Base-by-base conservation (phyloP, 164 flowering plant species). In the Berberis thunbergii region DNA sequence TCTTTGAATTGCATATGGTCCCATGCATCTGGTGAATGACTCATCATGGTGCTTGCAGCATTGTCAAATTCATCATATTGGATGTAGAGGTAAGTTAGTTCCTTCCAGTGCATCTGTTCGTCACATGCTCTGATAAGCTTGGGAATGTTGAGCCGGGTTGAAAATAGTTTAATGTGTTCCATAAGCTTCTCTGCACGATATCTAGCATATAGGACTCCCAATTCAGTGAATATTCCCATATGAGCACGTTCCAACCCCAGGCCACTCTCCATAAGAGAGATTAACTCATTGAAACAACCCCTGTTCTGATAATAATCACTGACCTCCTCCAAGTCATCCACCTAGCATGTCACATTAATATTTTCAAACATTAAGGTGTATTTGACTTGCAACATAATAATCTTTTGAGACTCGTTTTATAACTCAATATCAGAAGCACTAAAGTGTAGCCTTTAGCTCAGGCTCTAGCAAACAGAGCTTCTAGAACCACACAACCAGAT, bases 1-100 rank as follows among this genome's bases (percentile, higher is more conserved):
- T 95, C 99, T 71, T 95, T 95, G 77, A 95, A 95, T 71, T 95
- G 99, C 99, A 95, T 91, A 73, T 95, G 99, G 64, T 91, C 97
- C 97, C 99, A 91, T 40, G 99, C 99, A 68, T 89, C 97, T 3
- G 99, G 97, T 46, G 99, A 95, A 74, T 95, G 99, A 71, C 91
- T 95, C 99, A 95, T 91, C 13, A 95, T 82, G 12, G 97, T 95
- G 3, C 94, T 81, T 43, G 97, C 97, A 73, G 99, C 99, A 91
- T 95, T 95, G 68, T 95, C 99, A 69, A 91, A 95, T 77, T 95
- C 99, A 68, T 88, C 99, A 78, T 95, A 91, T 58, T 91, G 97
- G 69, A 91, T 88, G 64, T 95, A 91, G 76, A 95, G 60, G 72
- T 89, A 95, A 3, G 94, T 86, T 13, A 95, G 92, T 69, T 95